phyloP scores from a whole-genome alignment of 2,329 filamentous ascomycete species.

The Fusarium sp. region DNA sequence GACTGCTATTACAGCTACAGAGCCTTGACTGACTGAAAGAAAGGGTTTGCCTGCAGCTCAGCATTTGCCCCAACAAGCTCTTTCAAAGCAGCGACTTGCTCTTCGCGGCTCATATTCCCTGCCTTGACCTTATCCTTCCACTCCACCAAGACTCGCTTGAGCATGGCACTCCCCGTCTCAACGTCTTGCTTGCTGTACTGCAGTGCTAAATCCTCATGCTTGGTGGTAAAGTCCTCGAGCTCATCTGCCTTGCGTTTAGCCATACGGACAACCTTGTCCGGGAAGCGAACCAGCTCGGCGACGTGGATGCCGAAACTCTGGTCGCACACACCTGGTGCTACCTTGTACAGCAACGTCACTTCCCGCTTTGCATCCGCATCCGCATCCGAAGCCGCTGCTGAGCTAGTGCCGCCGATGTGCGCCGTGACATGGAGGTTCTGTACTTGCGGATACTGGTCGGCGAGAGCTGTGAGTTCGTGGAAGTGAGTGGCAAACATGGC shows the following conservation, averaged over 20 bases:
- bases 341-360: slow-evolving; percentile 96
- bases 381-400: slow-evolving; percentile 47
- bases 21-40: slow-evolving; percentile 74
- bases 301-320: slow-evolving; percentile 99
- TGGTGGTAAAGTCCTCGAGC: slow-evolving; percentile 91
- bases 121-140: slow-evolving; percentile 84
- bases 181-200: slow-evolving; percentile 85
- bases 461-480: slow-evolving; percentile 93
- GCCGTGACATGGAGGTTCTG: slow-evolving; percentile 95
- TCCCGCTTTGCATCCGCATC: slow-evolving; percentile 70
- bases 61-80: slow-evolving; percentile 81
- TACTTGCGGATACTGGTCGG: slow-evolving; percentile 87
- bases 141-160: slow-evolving; percentile 83
- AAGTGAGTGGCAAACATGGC: slow-evolving; percentile 98
- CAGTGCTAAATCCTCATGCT: slow-evolving; percentile 70
- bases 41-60: slow-evolving; percentile 71
- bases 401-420: slow-evolving; percentile 74
- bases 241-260: slow-evolving; percentile 99
- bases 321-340: slow-evolving; percentile 94
- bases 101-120: slow-evolving; percentile 72
- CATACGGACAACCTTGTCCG: slow-evolving; percentile 97
- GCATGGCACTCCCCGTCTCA: slow-evolving; percentile 83
- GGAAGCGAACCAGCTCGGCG: slow-evolving; percentile 94
- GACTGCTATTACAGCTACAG: slow-evolving; percentile 50
- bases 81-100: slow-evolving; percentile 82